Percentiles rank a stretch among this genome's conserved stretches.
These are phyloP conservation scores for Stemphylium vesicarium DNA, from an alignment of 2,329 filamentous ascomycete genomes.

Conservation along the genomic window DNA sequence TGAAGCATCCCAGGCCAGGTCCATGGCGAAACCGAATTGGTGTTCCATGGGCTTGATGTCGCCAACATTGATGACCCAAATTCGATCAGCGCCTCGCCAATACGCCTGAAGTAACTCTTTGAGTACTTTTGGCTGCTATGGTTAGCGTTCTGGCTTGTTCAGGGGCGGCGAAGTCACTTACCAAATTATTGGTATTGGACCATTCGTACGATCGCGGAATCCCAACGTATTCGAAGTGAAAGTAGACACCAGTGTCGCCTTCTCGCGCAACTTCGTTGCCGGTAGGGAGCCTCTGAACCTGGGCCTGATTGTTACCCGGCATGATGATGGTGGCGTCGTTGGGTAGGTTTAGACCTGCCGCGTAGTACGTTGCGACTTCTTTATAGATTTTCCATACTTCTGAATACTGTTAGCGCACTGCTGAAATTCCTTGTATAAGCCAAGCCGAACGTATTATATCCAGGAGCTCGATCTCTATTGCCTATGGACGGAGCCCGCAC, in stretches of 20 bases:
- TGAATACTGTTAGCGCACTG: background rate
- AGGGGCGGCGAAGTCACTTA: constrained; percentile 38
- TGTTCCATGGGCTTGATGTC: constrained; percentile 65
- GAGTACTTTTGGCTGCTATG: too few relatives aligned
- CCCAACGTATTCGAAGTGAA: constrained; percentile 67
- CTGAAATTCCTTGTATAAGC: too few relatives aligned
- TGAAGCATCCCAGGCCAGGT: constrained; percentile 9
- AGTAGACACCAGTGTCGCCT: constrained; percentile 69
- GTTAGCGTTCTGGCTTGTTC: too few relatives aligned
- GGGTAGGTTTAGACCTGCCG: constrained; percentile 64
- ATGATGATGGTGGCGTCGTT: constrained; percentile 71
- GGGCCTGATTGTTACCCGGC: constrained; percentile 72
- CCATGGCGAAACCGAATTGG: background rate
- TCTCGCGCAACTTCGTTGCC: constrained; percentile 59
- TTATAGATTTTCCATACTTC: constrained; percentile 2
- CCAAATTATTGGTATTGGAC: constrained; percentile 68
- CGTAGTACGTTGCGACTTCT: constrained; percentile 71
- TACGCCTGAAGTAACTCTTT: constrained; percentile 62
- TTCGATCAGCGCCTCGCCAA: constrained; percentile 61
- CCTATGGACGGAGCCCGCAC: too few relatives aligned
- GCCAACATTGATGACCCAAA: constrained; percentile 70
- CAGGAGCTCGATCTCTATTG: too few relatives aligned
- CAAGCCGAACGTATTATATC: too few relatives aligned
- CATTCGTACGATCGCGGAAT: constrained; percentile 61
- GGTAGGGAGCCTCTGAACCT: constrained; percentile 65